Conservation (phyloP, 2,329 filamentous ascomycete species). For the Zasmidium citrigriseum region DNA sequence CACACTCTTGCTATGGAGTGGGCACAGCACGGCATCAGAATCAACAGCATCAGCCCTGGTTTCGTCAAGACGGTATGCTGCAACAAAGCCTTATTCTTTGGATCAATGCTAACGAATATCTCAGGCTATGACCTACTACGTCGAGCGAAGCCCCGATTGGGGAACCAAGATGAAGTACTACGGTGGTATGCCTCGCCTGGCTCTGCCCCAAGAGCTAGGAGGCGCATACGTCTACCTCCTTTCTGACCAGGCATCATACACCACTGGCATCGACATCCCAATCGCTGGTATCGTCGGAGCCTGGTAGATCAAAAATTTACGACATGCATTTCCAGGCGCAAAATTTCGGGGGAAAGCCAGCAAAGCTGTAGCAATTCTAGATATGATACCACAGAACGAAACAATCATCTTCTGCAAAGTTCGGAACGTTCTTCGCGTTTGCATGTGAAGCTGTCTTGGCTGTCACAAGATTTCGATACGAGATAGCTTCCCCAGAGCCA, state of each 20-base stretch:
- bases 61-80: slow-evolving; percentile 37
- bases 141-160: slow-evolving; percentile 53
- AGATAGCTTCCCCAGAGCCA: no score
- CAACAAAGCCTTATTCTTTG: no score
- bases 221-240: slow-evolving; percentile 53
- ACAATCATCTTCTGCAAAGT: not conserved
- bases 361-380: not conserved
- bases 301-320: slow-evolving; percentile 7
- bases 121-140: slow-evolving; percentile 54
- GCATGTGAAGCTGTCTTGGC: no score
- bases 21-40: slow-evolving; percentile 36
- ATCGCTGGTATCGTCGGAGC: slow-evolving; percentile 42
- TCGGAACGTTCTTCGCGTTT: no score
- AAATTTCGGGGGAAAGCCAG: not conserved
- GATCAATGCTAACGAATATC: no score
- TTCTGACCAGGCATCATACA: slow-evolving; percentile 50
- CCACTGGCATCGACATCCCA: slow-evolving; percentile 52
- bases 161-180: slow-evolving; percentile 57
- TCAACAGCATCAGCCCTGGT: slow-evolving; percentile 36
- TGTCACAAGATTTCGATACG: no score
- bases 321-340: slow-evolving; percentile 1
- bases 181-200: slow-evolving; percentile 54
- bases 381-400: slow-evolving; percentile 8
- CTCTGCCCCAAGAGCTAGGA: slow-evolving; percentile 53
- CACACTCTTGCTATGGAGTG: slow-evolving; percentile 41